Evolutionary conservation across 306 rosid genomes (phyloP), one percentile per base, ranked within the genome.

Genomic region (Purshia tridentata): DNA sequence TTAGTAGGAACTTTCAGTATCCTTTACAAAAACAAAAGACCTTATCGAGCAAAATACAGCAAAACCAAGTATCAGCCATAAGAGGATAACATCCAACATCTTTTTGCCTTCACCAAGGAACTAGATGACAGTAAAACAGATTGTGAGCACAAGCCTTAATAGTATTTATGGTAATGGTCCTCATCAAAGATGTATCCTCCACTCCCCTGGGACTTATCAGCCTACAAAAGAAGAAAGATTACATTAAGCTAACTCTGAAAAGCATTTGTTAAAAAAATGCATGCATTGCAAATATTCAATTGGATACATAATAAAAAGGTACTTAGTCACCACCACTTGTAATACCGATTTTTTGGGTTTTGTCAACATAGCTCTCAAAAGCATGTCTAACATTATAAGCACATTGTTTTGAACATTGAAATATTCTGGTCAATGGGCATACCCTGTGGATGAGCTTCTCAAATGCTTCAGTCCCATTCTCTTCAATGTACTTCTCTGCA

Each of bases 401-500:
- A 58, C 10, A 35, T 29, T 14, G 35, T 42, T 8, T 5, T 1
- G 23, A 8, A 16, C 45, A 8, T 2, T 64, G 50, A 18, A 9
- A 42, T 41, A 18, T 64, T 70, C 39, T 71, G 77, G 58, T 49
- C 61, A 60, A 81, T 50, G 16, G 58, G 55, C 63, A 69, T 86
- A 95, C 99, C 93, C 83, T 85, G 74, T 84, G 80, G 73, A 95
- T 90, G 72, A 91, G 73, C 60, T 81, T 84, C 88, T 91, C 91
- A 74, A 94, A 90, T 37, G 39, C 91, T 39, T 76, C 77, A 13
- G 90, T 87, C 49, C 97, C 99, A 52, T 95, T 76, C 82, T 91
- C 88, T 56, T 84, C 86, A 62, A 91, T 90, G 86, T 95, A 92
- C 76, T 88, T 83, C 96, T 95, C 96, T 10, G 93, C 97, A 68